A percentile compares a stretch with the other conserved stretches of the same genome.
These are phyloP conservation scores for Phytophthora hybrid DNA, from an alignment of 352 stramenopile genomes.

Conservation along the genomic window DNA sequence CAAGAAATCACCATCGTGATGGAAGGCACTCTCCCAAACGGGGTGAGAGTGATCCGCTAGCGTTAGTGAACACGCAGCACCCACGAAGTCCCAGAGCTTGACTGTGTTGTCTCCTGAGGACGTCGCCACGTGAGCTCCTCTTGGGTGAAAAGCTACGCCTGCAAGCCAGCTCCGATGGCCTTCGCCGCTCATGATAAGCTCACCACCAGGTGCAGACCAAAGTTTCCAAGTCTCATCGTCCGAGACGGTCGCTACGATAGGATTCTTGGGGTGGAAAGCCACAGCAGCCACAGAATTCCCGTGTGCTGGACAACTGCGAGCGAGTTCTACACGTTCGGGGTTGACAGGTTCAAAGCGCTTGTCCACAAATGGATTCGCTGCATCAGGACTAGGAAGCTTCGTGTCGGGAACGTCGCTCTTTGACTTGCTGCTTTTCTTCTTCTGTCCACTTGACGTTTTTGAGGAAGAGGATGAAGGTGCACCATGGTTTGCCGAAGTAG, in stretches of 20 bases:
- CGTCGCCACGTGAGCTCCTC: slow-evolving; percentile 92
- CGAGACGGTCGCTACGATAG: slow-evolving; percentile 92
- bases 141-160: slow-evolving; percentile 92
- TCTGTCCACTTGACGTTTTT: slow-evolving; percentile 30
- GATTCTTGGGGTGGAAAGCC: slow-evolving; percentile 94
- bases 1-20: slow-evolving; percentile 95
- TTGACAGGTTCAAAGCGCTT: slow-evolving; percentile 79
- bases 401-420: slow-evolving; percentile 50
- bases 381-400: slow-evolving; percentile 72
- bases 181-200: slow-evolving; percentile 96
- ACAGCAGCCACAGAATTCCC: slow-evolving; percentile 90
- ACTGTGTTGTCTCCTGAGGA: slow-evolving; percentile 93
- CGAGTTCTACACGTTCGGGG: slow-evolving; percentile 77
- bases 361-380: slow-evolving; percentile 74
- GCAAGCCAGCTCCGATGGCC: slow-evolving; percentile 93
- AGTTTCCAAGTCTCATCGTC: slow-evolving; percentile 97
- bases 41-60: slow-evolving; percentile 94
- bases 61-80: slow-evolving; percentile 89
- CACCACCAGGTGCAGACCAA: slow-evolving; percentile 92
- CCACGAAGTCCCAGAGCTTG: slow-evolving; percentile 96
- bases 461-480: slow-evolving; percentile 19
- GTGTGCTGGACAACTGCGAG: slow-evolving; percentile 92
- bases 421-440: slow-evolving; percentile 56
- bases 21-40: slow-evolving; percentile 94
- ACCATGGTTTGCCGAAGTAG: slow-evolving; percentile 11